phyloP scores from a whole-genome alignment of 2,329 filamentous ascomycete species.

The Teratosphaeria destructans region DNA sequence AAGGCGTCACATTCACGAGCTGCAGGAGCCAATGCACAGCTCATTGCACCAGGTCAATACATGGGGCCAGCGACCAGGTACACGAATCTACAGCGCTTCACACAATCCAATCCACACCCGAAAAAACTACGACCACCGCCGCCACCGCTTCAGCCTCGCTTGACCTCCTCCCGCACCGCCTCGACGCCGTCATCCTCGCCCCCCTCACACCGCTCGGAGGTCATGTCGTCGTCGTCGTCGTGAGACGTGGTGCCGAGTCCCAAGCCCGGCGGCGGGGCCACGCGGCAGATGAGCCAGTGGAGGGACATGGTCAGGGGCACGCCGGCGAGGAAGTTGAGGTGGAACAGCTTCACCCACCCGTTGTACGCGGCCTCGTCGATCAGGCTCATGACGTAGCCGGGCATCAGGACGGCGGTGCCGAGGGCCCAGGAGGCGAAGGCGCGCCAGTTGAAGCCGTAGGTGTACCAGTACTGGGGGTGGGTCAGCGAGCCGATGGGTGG shows the following conservation, averaged over 20 bases:
- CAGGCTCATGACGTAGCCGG: slow-evolving; percentile 17
- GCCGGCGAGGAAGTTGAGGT: background rate
- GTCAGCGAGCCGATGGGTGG: background rate
- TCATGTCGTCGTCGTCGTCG: background rate
- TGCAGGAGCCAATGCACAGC: too few relatives aligned
- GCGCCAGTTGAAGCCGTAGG: slow-evolving; percentile 35
- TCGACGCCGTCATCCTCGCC: background rate
- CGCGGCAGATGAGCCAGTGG: background rate
- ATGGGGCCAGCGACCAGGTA: too few relatives aligned
- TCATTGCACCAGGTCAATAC: too few relatives aligned
- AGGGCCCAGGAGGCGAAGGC: slow-evolving; percentile 27
- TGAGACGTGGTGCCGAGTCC: background rate
- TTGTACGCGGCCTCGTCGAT: slow-evolving; percentile 25
- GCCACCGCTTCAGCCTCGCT: background rate
- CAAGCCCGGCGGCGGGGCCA: background rate
- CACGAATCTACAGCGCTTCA: too few relatives aligned
- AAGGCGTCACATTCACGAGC: too few relatives aligned
- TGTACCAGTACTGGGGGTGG: slow-evolving; percentile 15
- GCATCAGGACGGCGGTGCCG: slow-evolving; percentile 24
- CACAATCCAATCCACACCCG: too few relatives aligned
- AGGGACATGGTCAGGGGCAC: background rate
- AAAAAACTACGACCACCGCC: background rate
- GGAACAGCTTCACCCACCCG: slow-evolving; percentile 4
- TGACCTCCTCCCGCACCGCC: background rate
- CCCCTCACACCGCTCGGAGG: background rate